Evolutionary conservation across 768 basidiomycete genomes (phyloP).

Genomic region (Antrodiella citrinella): DNA sequence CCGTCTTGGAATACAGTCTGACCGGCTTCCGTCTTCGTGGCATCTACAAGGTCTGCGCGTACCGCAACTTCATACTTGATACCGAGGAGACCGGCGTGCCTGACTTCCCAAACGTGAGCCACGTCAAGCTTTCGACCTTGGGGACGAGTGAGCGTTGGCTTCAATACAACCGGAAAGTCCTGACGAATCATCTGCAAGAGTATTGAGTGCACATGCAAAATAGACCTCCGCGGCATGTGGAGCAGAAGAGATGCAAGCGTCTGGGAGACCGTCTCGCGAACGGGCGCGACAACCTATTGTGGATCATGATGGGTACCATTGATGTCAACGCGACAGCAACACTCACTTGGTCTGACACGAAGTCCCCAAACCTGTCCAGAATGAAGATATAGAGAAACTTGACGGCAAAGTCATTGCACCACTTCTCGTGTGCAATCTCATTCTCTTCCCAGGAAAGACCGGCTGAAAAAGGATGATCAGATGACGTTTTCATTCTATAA

Average conservation of each 20-base stretch:
- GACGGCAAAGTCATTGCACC: slow-evolving; percentile 85
- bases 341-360: slow-evolving; percentile 80
- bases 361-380: slow-evolving; percentile 97
- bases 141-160: slow-evolving; percentile 17
- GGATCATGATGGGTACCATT: too few species aligned
- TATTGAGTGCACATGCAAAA: slow-evolving; percentile 73
- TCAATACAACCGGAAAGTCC: slow-evolving; percentile 49
- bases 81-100: slow-evolving; percentile 95
- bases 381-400: slow-evolving; percentile 86
- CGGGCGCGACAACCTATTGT: slow-evolving; percentile 82
- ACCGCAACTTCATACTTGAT: slow-evolving; percentile 99
- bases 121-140: slow-evolving; percentile 24
- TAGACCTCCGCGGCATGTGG: slow-evolving; percentile 77
- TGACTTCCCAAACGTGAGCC: slow-evolving; percentile 88
- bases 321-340: background rate
- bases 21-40: slow-evolving; percentile 15
- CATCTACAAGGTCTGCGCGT: slow-evolving; percentile 70
- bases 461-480: slow-evolving; percentile 29
- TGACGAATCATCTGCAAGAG: slow-evolving; percentile 93
- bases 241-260: slow-evolving; percentile 84
- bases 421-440: slow-evolving; percentile 61
- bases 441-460: slow-evolving; percentile 49
- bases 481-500: background rate
- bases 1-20: slow-evolving; percentile 28
- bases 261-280: slow-evolving; percentile 93